phyloP scores from a whole-genome alignment of 179 eudicot genomes.

The Beta macrorhiza region DNA sequence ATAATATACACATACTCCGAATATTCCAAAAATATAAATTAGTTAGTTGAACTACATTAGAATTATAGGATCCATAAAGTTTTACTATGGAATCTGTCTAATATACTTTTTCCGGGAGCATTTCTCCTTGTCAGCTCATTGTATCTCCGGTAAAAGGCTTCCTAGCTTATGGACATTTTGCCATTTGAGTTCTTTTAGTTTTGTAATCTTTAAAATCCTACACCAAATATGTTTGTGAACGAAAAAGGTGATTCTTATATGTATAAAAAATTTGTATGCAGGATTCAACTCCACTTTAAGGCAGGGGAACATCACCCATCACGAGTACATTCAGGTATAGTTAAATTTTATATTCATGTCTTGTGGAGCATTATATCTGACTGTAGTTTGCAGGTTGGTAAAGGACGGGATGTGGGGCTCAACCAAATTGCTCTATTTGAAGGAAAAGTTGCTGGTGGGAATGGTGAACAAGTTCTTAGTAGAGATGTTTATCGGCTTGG shows the following conservation, averaged over 20 bases:
- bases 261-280: constrained; percentile 32
- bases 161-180: not conserved
- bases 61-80: too few relatives aligned
- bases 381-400: constrained; percentile 69
- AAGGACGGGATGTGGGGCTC: constrained; percentile 98
- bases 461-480: constrained; percentile 99
- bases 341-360: not conserved
- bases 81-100: not conserved
- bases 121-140: not conserved
- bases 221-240: not conserved
- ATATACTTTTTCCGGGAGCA: not conserved
- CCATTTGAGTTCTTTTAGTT: not conserved
- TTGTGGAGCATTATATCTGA: constrained; percentile 17
- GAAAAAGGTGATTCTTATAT: not conserved
- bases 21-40: too few relatives aligned
- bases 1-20: too few relatives aligned
- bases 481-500: constrained; percentile 97
- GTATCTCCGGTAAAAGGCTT: not conserved
- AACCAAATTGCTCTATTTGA: constrained; percentile 98
- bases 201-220: not conserved
- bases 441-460: constrained; percentile 99
- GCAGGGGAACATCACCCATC: constrained; percentile 98
- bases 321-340: constrained; percentile 92
- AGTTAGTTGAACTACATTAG: too few relatives aligned
- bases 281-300: constrained; percentile 96